phyloP scores from a whole-genome alignment of 305 asterid genomes.

The Fraxinus sp. region DNA sequence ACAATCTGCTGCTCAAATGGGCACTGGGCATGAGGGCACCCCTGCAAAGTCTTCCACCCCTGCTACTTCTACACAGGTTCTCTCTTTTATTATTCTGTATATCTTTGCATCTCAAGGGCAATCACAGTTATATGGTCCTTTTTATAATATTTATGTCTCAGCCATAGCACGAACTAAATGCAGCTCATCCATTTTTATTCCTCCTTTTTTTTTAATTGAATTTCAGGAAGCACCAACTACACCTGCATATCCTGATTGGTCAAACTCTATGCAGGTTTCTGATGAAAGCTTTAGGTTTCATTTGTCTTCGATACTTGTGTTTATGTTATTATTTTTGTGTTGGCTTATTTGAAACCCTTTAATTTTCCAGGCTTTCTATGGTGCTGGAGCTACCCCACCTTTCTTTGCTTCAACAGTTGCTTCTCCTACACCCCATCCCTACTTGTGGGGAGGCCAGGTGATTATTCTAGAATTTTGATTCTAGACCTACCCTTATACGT shows the following conservation, averaged over 20 bases:
- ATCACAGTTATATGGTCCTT: not conserved
- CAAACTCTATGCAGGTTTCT: slow-evolving; percentile 75
- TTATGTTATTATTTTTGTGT: slow-evolving; percentile 5
- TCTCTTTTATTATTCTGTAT: not conserved
- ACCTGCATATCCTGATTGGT: slow-evolving; percentile 84
- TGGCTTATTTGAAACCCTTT: slow-evolving; percentile 6
- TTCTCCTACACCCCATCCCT: slow-evolving; percentile 90
- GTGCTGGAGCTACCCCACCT: slow-evolving; percentile 85
- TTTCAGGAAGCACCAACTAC: slow-evolving; percentile 64
- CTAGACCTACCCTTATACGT: not conserved
- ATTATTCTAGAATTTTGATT: slow-evolving; percentile 10
- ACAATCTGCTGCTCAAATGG: slow-evolving; percentile 49
- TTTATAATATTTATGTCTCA: not conserved
- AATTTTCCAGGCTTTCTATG: slow-evolving; percentile 69
- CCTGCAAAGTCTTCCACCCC: slow-evolving; percentile 62
- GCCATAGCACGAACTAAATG: not conserved
- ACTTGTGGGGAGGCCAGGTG: slow-evolving; percentile 95
- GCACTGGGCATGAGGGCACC: slow-evolving; percentile 63
- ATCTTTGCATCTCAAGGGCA: not conserved
- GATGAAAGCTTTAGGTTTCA: not conserved
- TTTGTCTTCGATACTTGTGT: slow-evolving; percentile 7
- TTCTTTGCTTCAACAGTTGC: slow-evolving; percentile 86
- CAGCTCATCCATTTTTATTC: not conserved
- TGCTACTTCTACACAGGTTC: slow-evolving; percentile 54
- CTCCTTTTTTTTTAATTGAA: slow-evolving; percentile 10